phyloP scores from a whole-genome alignment of 2,329 filamentous ascomycete species.

The Monosporascus sp. region DNA sequence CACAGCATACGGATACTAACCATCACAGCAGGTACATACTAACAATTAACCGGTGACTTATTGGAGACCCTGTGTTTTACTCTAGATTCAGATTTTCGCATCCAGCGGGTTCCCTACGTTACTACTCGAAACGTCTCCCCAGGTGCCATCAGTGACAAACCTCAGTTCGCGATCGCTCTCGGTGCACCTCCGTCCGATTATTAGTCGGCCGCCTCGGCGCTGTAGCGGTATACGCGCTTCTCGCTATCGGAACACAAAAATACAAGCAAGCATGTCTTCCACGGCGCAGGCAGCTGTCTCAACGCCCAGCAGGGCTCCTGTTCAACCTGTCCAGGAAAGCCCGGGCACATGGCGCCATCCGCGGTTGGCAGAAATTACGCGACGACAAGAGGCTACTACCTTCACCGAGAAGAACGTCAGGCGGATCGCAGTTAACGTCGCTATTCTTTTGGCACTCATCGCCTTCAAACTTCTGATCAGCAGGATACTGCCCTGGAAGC shows the following conservation, averaged over 20 bases:
- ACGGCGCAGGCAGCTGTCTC: slow-evolving; percentile 34
- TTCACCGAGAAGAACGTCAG: slow-evolving; percentile 75
- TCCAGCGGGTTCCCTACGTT: background rate
- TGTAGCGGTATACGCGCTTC: background rate
- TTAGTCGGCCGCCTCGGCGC: background rate
- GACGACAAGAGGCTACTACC: slow-evolving; percentile 69
- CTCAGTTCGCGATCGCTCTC: background rate
- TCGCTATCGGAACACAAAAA: background rate
- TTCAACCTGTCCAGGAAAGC: slow-evolving; percentile 39
- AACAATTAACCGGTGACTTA: background rate
- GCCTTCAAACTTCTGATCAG: slow-evolving; percentile 21
- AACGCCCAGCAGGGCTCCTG: slow-evolving; percentile 28
- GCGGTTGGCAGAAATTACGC: slow-evolving; percentile 78
- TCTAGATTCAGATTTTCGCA: background rate
- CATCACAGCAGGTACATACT: background rate
- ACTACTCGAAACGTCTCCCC: background rate
- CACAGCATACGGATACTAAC: background rate
- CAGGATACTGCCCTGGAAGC: slow-evolving; percentile 16
- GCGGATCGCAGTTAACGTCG: slow-evolving; percentile 62
- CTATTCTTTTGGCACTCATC: background rate
- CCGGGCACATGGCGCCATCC: slow-evolving; percentile 90
- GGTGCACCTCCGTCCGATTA: background rate
- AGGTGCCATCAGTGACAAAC: too few species aligned
- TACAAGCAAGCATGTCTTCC: slow-evolving; percentile 24
- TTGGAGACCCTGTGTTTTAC: background rate